Base-by-base conservation (phyloP, 75 land plant species). In the Cupressus sempervirens region DNA sequence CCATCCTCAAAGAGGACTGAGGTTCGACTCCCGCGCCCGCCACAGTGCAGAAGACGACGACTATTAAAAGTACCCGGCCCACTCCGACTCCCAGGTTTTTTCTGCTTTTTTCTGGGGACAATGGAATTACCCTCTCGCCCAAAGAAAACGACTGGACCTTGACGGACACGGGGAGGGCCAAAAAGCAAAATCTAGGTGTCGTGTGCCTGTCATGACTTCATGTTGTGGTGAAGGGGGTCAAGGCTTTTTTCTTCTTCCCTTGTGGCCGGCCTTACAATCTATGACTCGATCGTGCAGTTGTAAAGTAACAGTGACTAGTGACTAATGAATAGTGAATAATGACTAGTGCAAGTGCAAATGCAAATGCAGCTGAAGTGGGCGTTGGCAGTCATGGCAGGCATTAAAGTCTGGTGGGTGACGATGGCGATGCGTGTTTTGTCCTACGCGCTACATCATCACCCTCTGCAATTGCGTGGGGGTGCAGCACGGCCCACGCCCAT, bases 401-500 rank as follows among this genome's bases (percentile, higher is more conserved):
- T 18, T 41, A 41, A 76, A 50, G 23, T 46, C 0, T 76, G 26
- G 80, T 76, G 18, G 80, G 41, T 76, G 80, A 76, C 80, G 80
- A 76, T 76, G 26, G 23, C 10, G 48, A 41, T 76, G 80, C 48
- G 45, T 76, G 48, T 76, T 76, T 76, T 76, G 80, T 76, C 80
- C 26, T 26, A 36, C 80, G 41, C 80, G 45, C 3, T 76, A 76
- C 80, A 76, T 18, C 26, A 40, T 76, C 48, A 20, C 45, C 40
- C 26, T 41, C 80, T 76, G 80, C 80, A 76, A 76, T 76, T 7
- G 80, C 46, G 80, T 76, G 80, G 80, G 80, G 80, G 80, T 23
- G 46, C 80, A 76, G 80, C 80, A 76, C 23, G 43, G 80, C 3
- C 80, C 80, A 76, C 48, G 80, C 11, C 45, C 35, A 38, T 38